Evolutionary conservation across 2,329 filamentous ascomycete species (phyloP).

Genomic region (Penicillium digitatum): DNA sequence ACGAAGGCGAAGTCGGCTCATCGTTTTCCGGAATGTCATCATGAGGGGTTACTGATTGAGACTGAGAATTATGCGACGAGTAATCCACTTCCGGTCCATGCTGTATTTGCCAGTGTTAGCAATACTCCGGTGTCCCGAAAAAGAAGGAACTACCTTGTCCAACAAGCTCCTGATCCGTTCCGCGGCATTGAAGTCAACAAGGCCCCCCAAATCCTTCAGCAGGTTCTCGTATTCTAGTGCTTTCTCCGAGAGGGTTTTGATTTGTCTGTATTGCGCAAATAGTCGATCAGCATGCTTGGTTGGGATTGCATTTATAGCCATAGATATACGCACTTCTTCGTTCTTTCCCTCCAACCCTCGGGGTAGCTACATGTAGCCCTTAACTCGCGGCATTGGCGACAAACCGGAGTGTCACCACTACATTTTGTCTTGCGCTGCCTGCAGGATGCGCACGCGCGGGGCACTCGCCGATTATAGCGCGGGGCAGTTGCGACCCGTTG

Average conservation of each 20-base stretch:
- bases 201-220: slow-evolving; percentile 34
- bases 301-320: neutral
- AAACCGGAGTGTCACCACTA: slow-evolving; percentile 37
- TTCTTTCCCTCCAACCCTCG: slow-evolving; percentile 38
- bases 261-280: slow-evolving; percentile 25
- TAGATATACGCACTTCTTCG: slow-evolving; percentile 31
- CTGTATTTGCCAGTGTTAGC: slow-evolving; percentile 15
- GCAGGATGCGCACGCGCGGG: slow-evolving; percentile 39
- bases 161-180: slow-evolving; percentile 36
- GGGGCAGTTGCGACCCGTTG: slow-evolving; percentile 22
- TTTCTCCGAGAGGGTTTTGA: slow-evolving; percentile 34
- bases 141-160: slow-evolving; percentile 33
- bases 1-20: slow-evolving; percentile 30
- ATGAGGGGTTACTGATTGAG: slow-evolving; percentile 30
- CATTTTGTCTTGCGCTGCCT: slow-evolving; percentile 40
- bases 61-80: slow-evolving; percentile 23
- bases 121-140: neutral
- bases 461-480: slow-evolving; percentile 20
- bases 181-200: slow-evolving; percentile 33
- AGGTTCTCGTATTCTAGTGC: slow-evolving; percentile 39
- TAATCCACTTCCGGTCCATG: slow-evolving; percentile 24
- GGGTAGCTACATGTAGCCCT: slow-evolving; percentile 36
- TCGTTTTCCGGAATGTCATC: slow-evolving; percentile 28
- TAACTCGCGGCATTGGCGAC: slow-evolving; percentile 37
- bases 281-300: slow-evolving; percentile 4